These are phyloP conservation scores for Colletotrichum scovillei DNA, from an alignment of 2,329 filamentous ascomycete species.

Conservation along the genomic window DNA sequence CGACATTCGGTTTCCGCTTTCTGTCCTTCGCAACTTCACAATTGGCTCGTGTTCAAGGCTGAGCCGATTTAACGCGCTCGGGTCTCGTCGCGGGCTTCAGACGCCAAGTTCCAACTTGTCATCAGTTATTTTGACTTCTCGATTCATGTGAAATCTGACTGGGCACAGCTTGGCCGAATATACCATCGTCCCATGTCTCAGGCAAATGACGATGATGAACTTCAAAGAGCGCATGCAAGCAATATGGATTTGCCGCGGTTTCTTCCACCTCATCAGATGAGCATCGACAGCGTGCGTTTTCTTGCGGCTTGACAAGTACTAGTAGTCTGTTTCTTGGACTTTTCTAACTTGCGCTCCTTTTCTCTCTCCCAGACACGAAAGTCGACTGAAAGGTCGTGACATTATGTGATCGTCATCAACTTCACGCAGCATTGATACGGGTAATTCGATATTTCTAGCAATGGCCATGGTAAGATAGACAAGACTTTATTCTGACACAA, in stretches of 20 bases:
- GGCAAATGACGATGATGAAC: background rate
- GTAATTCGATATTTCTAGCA: too few relatives aligned
- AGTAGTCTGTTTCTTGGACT: too few relatives aligned
- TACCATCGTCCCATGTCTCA: background rate
- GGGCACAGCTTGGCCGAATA: background rate
- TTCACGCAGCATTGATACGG: too few relatives aligned
- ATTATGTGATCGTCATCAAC: too few relatives aligned
- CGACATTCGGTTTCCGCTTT: background rate
- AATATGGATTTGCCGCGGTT: background rate
- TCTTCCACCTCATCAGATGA: background rate
- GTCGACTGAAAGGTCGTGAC: too few relatives aligned
- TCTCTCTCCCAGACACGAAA: too few relatives aligned
- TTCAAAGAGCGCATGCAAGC: background rate
- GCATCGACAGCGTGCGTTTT: too few relatives aligned
- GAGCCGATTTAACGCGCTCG: background rate
- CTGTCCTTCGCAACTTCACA: background rate
- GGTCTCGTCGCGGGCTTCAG: background rate
- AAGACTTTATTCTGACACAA: too few relatives aligned
- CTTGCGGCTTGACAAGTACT: too few relatives aligned
- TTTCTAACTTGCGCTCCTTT: too few relatives aligned
- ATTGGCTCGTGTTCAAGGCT: background rate
- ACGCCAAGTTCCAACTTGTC: background rate
- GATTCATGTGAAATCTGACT: background rate
- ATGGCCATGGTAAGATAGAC: too few relatives aligned
- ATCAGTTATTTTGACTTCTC: background rate